Percentiles rank a stretch among this genome's conserved stretches.
Conservation (phyloP, 2,329 filamentous ascomycete genomes). For the Fusarium sarcochroum region DNA sequence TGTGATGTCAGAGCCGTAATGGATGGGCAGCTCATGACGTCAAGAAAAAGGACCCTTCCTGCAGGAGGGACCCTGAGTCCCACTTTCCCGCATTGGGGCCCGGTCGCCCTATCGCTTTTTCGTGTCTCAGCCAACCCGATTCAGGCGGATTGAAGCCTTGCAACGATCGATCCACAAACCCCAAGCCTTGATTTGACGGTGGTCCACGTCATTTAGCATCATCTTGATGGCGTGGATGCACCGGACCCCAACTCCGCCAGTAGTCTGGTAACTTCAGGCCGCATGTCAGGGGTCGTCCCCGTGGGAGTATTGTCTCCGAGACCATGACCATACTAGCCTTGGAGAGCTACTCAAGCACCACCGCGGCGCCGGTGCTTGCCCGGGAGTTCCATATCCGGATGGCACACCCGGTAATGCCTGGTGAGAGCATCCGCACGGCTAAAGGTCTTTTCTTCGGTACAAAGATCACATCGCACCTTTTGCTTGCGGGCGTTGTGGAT, state of each 20-base stretch:
- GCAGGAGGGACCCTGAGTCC: conserved; percentile 50
- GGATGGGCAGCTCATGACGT: conserved; percentile 30
- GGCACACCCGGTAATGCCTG: conserved; percentile 93
- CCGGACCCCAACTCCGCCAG: conserved; percentile 14
- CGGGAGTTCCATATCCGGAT: conserved; percentile 66
- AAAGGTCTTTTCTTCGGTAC: conserved; percentile 97
- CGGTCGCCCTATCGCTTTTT: conserved; percentile 25
- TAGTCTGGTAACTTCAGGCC: conserved; percentile 1
- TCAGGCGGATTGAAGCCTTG: conserved; percentile 30
- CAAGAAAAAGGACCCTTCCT: conserved; percentile 49
- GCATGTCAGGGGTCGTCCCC: conserved; percentile 7
- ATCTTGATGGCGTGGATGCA: conserved; percentile 29
- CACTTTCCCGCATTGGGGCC: conserved; percentile 35
- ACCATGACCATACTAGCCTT: not conserved
- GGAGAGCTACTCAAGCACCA: conserved; percentile 29
- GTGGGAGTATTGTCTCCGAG: conserved; percentile 1
- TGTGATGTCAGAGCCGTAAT: conserved; percentile 32
- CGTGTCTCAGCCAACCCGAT: conserved; percentile 30
- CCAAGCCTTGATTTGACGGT: conserved; percentile 39
- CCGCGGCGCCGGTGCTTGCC: conserved; percentile 39
- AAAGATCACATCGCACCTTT: conserved; percentile 93
- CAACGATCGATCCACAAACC: conserved; percentile 35
- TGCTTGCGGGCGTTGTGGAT: conserved; percentile 96
- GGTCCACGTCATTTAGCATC: conserved; percentile 50
- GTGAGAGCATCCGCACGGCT: conserved; percentile 95